These are phyloP conservation scores for Pichia sp. DNA, from an alignment of 1,139 yeast species.

Conservation along the genomic window DNA sequence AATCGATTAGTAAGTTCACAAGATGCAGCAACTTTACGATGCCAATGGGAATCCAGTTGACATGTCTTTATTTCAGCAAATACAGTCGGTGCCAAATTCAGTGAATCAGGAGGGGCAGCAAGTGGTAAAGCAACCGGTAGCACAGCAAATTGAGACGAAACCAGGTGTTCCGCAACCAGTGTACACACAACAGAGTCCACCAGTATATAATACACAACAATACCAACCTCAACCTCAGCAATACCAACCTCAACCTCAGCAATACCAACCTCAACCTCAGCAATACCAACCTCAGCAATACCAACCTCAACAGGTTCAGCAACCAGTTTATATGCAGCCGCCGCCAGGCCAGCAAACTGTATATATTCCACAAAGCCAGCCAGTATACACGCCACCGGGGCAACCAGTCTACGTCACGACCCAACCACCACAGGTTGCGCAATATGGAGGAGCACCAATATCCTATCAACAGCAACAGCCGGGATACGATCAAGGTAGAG, in stretches of 20 bases:
- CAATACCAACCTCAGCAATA: not conserved
- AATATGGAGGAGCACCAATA: too few species aligned
- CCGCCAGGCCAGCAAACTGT: not conserved
- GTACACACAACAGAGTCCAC: not conserved
- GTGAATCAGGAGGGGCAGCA: too few species aligned
- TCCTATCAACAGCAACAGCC: not conserved
- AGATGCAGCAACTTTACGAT: constrained; percentile 10
- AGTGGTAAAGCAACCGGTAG: not conserved
- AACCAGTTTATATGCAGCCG: not conserved
- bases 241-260: not conserved
- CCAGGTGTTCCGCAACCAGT: not conserved
- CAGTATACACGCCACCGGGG: not conserved
- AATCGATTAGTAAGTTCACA: too few species aligned
- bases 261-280: not conserved
- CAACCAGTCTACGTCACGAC: not conserved
- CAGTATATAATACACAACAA: not conserved
- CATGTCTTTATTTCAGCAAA: not conserved
- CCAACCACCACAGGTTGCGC: not conserved
- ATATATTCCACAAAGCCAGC: not conserved
- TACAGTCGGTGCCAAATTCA: too few species aligned
- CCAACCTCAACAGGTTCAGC: not conserved
- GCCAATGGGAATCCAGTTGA: constrained; percentile 11
- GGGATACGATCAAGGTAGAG: not conserved
- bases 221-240: not conserved
- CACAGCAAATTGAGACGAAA: not conserved